Evolutionary conservation across 1,284 basidiomycete species (phyloP).

Genomic region (Rhodotorula sp.): DNA sequence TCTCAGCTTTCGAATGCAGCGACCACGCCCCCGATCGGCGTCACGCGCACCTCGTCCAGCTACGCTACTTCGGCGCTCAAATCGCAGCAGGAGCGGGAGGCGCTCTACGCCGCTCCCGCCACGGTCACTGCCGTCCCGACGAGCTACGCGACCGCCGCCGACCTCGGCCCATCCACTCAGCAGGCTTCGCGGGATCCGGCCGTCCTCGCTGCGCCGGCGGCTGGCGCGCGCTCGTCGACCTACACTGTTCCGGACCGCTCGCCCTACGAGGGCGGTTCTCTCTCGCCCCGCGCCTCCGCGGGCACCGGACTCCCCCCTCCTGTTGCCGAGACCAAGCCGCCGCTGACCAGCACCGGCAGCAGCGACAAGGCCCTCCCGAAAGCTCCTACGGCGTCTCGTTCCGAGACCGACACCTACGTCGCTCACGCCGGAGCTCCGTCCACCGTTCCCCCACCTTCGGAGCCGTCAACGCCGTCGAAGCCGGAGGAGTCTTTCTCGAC

Average conservation of each 20-base stretch:
- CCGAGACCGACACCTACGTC: not conserved
- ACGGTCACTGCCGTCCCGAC: not conserved
- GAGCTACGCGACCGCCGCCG: not conserved
- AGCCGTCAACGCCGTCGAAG: constrained; percentile 17
- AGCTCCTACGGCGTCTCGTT: not conserved
- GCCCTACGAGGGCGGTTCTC: not conserved
- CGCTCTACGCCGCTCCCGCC: not conserved
- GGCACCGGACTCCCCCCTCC: not conserved
- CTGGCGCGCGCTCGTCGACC: not conserved
- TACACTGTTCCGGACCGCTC: not conserved
- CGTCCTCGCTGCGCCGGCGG: not conserved
- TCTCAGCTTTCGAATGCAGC: not conserved
- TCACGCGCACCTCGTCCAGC: not conserved
- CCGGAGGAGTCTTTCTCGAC: constrained; percentile 7
- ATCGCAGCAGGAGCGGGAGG: not conserved
- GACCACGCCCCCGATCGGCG: not conserved
- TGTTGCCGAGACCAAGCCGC: constrained; percentile 1
- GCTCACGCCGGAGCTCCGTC: not conserved
- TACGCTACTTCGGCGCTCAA: constrained; percentile 4
- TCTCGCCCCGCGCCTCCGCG: not conserved
- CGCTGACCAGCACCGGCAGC: not conserved
- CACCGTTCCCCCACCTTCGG: not conserved
- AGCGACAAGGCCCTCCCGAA: not conserved
- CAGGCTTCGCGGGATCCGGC: not conserved
- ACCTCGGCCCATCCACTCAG: too few relatives aligned